These are phyloP conservation scores for Seiridium cupressi DNA, from an alignment of 2,329 filamentous ascomycete genomes.

Conservation along the genomic window DNA sequence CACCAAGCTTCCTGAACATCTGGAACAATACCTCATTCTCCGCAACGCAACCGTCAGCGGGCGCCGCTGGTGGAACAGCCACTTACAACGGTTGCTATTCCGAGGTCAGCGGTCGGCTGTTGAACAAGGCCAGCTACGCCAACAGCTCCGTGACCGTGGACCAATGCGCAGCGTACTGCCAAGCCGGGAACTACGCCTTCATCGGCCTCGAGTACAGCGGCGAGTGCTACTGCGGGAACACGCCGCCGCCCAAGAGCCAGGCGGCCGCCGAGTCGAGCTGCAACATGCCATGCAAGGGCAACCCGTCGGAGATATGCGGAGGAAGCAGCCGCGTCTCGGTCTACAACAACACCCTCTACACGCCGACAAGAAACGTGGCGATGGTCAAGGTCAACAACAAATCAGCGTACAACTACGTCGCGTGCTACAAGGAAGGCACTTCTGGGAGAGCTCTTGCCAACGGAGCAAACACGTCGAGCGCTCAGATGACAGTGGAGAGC, in stretches of 20 bases:
- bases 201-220: conserved; percentile 9
- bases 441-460: conserved; percentile 14
- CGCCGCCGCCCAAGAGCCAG: not conserved
- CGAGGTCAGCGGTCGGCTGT: not conserved
- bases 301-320: conserved; percentile 6
- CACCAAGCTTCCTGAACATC: not conserved
- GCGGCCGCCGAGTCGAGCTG: not conserved
- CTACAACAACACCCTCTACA: conserved; percentile 16
- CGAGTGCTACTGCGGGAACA: conserved; percentile 10
- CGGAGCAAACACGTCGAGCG: conserved; percentile 6
- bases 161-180: conserved; percentile 8
- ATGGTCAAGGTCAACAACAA: not conserved
- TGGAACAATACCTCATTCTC: conserved; percentile 3
- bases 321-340: conserved; percentile 13
- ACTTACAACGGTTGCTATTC: conserved; percentile 3
- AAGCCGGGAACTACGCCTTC: not conserved
- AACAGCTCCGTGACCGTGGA: conserved; percentile 2
- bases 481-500: conserved; percentile 13
- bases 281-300: conserved; percentile 10
- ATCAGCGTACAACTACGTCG: conserved; percentile 11
- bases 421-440: conserved; percentile 16
- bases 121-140: conserved; percentile 4
- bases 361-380: conserved; percentile 11
- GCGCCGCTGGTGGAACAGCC: not conserved
- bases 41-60: not conserved